Evolutionary conservation across 805 yeast genomes (phyloP), one percentile per base, ranked within the genome.

Genomic region (Sungouiella blattae): DNA sequence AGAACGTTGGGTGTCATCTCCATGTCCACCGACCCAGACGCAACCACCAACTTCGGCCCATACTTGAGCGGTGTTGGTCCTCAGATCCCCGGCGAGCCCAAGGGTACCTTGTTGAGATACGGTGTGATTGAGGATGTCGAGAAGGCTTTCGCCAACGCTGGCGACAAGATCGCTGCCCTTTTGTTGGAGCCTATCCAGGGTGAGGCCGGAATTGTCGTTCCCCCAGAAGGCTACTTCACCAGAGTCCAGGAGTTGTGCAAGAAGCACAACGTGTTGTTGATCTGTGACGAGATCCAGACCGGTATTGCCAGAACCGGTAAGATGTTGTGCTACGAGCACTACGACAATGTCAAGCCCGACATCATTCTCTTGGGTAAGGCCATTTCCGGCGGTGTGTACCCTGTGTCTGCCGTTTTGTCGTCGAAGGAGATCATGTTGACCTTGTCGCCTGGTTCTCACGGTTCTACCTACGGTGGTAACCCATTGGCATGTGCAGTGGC

Each of bases 301-400:
- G 98, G 98, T 64, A 78, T 91, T 59, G 98, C 95, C 32, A 83
- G 98, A 74, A 91, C 98, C 18, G 98, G 98, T 56, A 86, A 85
- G 69, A 73, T 91, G 75, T 74, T 91, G 43, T 87, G 96, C 60
- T 82, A 80, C 64, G 95, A 91, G 67, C 97, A 91, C 64, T 81
- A 82, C 41, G 61, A 60, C 43, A 70, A 69, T 41, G 83, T 86
- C 47, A 83, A 83, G 61, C 98, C 98, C 28, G 98, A 91, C 66
- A 72, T 91, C 48, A 80, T 91, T 17, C 68, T 88, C 26, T 75
- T 91, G 50, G 98, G 97, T 55, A 91, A 91, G 69, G 98, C 98
- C 39, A 77, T 91, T 41, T 82, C 95, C 20, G 98, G 98, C 39
- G 98, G 98, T 62, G 89, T 88, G 21, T 60, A 85, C 44, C 97